Evolutionary conservation across 352 stramenopile species (phyloP), one percentile per base, ranked within the genome.

Genomic region (Phytophthora sansomeana): DNA sequence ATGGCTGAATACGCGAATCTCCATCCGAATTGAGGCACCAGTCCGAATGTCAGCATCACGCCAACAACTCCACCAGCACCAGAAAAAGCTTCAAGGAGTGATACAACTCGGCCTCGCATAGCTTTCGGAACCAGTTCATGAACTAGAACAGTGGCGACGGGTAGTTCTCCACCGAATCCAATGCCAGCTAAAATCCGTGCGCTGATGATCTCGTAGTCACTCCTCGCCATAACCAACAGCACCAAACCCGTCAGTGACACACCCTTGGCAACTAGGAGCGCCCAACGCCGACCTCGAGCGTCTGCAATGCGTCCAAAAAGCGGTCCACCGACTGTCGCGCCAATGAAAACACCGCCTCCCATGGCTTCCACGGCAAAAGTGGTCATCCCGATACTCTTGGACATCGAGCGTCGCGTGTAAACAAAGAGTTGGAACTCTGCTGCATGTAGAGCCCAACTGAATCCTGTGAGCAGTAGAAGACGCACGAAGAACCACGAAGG

Each of bases 381-480:
- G 3, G 52, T 58, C 59, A 82, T 79, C 42, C 47, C 56, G 41
- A 77, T 65, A 41, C 75, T 59, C 14, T 67, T 73, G 17, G 55
- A 44, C 36, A 86, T 65, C 5, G 69, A 48, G 7, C 39, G 47
- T 13, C 75, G 58, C 32, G 73, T 78, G 66, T 76, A 86, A 3
- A 64, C 42, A 29, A 86, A 77, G n/a, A 84, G 54, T 3, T 63
- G 65, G 6, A 78, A 72, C 29, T 77, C 72, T 29, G 74, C 61
- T 26, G 78, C 57, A 70, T 81, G 71, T 56, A 86, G 63, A 13
- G 69, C 72, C 75, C 75, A 82, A 13, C 68, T 77, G 24, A 75
- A 44, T 10, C 78, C 78, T 7, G 53, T 55, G 30, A 72, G 19
- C 19, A 75, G 21, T 19, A 86, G 44, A 29, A 86, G 47, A 9